Percentiles rank a stretch among this genome's conserved stretches.
Conservation (phyloP, 2,329 filamentous ascomycete species). For the Penicillium sp. region DNA sequence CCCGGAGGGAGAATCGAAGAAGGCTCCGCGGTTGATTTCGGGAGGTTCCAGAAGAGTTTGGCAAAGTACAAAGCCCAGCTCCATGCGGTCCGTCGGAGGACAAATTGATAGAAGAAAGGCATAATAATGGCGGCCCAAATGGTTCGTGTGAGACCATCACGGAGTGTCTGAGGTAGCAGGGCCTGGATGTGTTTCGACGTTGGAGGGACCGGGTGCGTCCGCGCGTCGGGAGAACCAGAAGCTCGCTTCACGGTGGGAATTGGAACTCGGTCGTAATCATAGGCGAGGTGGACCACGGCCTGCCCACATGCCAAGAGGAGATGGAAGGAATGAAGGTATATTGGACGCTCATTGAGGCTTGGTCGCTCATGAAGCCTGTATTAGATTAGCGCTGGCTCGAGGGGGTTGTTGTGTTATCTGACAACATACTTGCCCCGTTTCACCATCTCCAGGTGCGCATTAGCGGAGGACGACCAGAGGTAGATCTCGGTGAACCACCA, state of each 20-base stretch:
- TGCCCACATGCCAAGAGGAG: conserved; percentile 65
- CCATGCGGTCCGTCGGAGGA: conserved; percentile 63
- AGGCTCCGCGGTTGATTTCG: conserved; percentile 60
- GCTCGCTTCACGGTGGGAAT: conserved; percentile 44
- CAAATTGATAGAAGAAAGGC: conserved; percentile 56
- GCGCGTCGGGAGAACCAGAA: conserved; percentile 30
- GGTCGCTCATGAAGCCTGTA: conserved; percentile 58
- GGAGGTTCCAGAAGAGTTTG: conserved; percentile 68
- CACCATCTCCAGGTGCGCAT: conserved; percentile 65
- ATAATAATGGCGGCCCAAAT: conserved; percentile 44
- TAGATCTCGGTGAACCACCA: conserved; percentile 76
- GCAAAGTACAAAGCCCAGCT: conserved; percentile 64
- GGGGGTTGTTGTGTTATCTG: no score
- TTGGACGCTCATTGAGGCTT: conserved; percentile 75
- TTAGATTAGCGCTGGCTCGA: conserved; percentile 8
- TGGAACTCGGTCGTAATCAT: conserved; percentile 65
- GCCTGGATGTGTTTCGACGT: conserved; percentile 38
- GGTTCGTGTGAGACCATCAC: conserved; percentile 33
- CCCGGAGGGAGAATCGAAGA: conserved; percentile 51
- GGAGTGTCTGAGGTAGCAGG: conserved; percentile 28
- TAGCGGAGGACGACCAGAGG: conserved; percentile 61
- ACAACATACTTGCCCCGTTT: conserved; percentile 59
- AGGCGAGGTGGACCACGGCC: conserved; percentile 62
- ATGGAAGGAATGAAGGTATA: conserved; percentile 72
- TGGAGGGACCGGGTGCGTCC: conserved; percentile 34